Percentiles rank a stretch among this genome's conserved stretches.
These are phyloP conservation scores for Rhizophagus prolifer DNA, from an alignment of 192 early-diverging fungal genomes.

Conservation along the genomic window DNA sequence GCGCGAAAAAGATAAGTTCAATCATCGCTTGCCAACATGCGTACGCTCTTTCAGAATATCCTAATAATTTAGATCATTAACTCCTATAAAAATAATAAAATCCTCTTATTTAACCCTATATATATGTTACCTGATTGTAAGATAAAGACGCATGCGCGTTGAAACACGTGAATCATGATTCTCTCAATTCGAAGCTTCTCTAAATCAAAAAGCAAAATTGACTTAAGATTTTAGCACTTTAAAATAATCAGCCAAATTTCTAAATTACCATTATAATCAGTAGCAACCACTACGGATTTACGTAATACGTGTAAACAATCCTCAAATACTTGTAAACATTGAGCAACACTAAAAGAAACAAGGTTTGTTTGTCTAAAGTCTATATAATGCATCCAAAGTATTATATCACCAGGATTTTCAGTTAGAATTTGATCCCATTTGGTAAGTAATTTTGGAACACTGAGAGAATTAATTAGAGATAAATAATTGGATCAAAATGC, in stretches of 20 bases:
- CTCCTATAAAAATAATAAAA: not conserved
- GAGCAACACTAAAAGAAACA: constrained; percentile 45
- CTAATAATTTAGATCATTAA: constrained; percentile 27
- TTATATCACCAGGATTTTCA: constrained; percentile 37
- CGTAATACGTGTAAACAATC: constrained; percentile 44
- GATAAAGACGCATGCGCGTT: constrained; percentile 50
- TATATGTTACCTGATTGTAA: constrained; percentile 49
- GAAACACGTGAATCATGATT: constrained; percentile 52
- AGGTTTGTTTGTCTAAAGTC: constrained; percentile 57
- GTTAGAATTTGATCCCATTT: constrained; percentile 56
- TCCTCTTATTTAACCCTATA: not conserved
- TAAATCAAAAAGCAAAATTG: not conserved
- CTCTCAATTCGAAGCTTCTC: constrained; percentile 39
- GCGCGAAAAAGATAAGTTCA: constrained; percentile 50
- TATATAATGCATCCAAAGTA: constrained; percentile 58
- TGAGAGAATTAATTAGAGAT: not conserved
- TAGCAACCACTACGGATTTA: constrained; percentile 13
- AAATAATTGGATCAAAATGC: not conserved
- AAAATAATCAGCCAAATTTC: not conserved
- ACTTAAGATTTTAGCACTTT: not conserved
- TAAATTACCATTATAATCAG: constrained; percentile 9
- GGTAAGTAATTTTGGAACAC: constrained; percentile 39
- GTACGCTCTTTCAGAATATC: constrained; percentile 53
- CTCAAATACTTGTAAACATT: constrained; percentile 39
- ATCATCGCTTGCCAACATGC: constrained; percentile 50